Evolutionary conservation across 1,284 basidiomycete genomes (phyloP), one percentile per base, ranked within the genome.

Genomic region (Lentinus polychrous): DNA sequence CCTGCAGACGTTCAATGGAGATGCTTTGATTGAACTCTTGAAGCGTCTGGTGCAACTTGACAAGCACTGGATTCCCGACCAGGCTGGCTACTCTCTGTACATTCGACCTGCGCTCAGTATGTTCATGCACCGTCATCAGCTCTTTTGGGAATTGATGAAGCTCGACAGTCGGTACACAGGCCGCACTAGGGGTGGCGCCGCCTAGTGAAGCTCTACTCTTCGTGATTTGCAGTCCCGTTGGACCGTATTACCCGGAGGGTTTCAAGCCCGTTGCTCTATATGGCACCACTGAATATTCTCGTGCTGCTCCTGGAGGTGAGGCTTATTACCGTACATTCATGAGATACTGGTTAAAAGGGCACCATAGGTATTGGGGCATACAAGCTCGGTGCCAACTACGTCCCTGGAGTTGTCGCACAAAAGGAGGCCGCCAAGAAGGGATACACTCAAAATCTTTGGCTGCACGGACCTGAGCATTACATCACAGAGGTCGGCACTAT

Each of bases 251-350:
- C 68, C 84, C 92, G 0, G 69, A 86, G 34, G 95, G 95, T 8
- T 97, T 97, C 76, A 98, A 99, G 70, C 95, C 95, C 15, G 85
- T 99, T 24, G 83, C 90, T 12, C 74, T 99, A 44, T 85, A 94
- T 51, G 94, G 91, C 3, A 95, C 94, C 1, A 92, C 91, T 0
- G 84, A 94, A 63, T 91, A 86, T 63, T 86, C 92, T 24, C 86
- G 94, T 45, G 94, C 95, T 8, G 81, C 86, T 32, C 91, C 91
- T 11, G 92, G 94, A 61, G 93, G 93, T 77, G 55, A n/a, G 69
- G 66, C n/a, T 18, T 18, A n/a, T n/a, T n/a, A n/a, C n/a, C 27
- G 27, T 10, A 27, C 27, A 10, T 10, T 27, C 15, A 10, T 20
- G 8, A 35, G 35, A 14, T 20, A 14, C n/a, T 45, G 12, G 22